Evolutionary conservation across 2,329 filamentous ascomycete species (phyloP).

Genomic region (Colletotrichum sp.): DNA sequence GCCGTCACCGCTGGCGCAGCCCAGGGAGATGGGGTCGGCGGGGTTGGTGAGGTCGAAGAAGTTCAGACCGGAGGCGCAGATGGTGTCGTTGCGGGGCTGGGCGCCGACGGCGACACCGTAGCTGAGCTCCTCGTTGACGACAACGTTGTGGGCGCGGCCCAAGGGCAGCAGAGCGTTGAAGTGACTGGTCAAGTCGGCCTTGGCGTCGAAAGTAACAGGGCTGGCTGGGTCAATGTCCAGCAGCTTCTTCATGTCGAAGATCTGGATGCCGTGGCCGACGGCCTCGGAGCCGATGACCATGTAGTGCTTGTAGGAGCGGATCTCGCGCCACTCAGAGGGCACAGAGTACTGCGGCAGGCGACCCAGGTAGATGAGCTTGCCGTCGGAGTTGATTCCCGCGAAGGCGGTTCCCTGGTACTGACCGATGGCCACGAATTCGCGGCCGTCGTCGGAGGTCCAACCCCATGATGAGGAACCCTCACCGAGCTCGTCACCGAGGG

Average conservation of each 20-base stretch:
- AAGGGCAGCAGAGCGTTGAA: slow-evolving; percentile 32
- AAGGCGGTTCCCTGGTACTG: slow-evolving; percentile 51
- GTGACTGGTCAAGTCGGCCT: slow-evolving; percentile 35
- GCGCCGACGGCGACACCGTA: slow-evolving; percentile 52
- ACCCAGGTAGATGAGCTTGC: slow-evolving; percentile 48
- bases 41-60: slow-evolving; percentile 64
- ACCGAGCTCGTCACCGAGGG: slow-evolving; percentile 50
- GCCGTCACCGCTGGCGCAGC: slow-evolving; percentile 59
- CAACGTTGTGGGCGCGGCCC: slow-evolving; percentile 51
- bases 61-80: slow-evolving; percentile 57
- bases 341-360: slow-evolving; percentile 32
- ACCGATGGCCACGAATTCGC: slow-evolving; percentile 50
- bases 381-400: slow-evolving; percentile 45
- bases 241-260: slow-evolving; percentile 66
- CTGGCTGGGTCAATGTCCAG: slow-evolving; percentile 46
- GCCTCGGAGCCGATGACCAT: slow-evolving; percentile 46
- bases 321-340: slow-evolving; percentile 36
- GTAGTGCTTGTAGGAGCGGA: slow-evolving; percentile 39
- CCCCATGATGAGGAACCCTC: slow-evolving; percentile 48
- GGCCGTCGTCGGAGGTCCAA: slow-evolving; percentile 50
- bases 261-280: slow-evolving; percentile 58
- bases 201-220: slow-evolving; percentile 33
- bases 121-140: slow-evolving; percentile 51
- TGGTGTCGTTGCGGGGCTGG: slow-evolving; percentile 38
- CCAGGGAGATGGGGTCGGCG: slow-evolving; percentile 55